Base-by-base conservation (phyloP, 2,329 filamentous ascomycete species). In the Cercospora zeina region DNA sequence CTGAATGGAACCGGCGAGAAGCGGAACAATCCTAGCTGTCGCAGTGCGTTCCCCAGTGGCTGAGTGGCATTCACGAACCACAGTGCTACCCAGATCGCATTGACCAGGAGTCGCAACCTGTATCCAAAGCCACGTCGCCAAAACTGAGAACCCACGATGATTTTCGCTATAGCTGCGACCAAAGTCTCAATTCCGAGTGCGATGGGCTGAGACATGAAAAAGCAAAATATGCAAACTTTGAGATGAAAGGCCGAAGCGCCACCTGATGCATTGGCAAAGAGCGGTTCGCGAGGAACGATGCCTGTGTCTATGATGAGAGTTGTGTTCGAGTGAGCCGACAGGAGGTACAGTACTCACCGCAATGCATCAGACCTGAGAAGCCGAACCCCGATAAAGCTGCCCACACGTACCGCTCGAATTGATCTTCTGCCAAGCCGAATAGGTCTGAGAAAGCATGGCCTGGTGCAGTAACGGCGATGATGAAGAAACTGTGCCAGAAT, bases 1-100 rank as follows among this genome's bases (percentile, higher is more conserved):
- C 54, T 58, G 42, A 47, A 58, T 21, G 54, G 54, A 3, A 58
- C 54, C 33, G 54, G 37, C 4, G 54, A 47, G 16, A 58, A 21
- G 10, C 37, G 54, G 16, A 58, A 58, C 21, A 45, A 27, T 7
- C 54, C 39, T 4, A 58, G 37, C 27, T 58, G 54, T 58, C 54
- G 36, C 2, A 58, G 9, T 10, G 11, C 37, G 11, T 45, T 34
- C 1, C 37, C 54, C 9, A 58, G 10, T 8, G 42, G 31, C 8
- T 6, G 27, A 6, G 42, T 47, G 37, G 34, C 39, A n/a, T 30
- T 4, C 10, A 45, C 19, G n/a, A 58, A 58, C 54, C 54, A 58
- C 14, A 33, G 27, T 1, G 14, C 4, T 1, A 34, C 31, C 54
- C 39, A 58, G 9, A 58, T 13, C 16, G 24, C 36, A 21, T 16